A percentile compares a stretch with the other conserved stretches of the same genome.
Evolutionary conservation across 192 early-diverging fungal species (phyloP).

Genomic region (Backusella liffmaniae): DNA sequence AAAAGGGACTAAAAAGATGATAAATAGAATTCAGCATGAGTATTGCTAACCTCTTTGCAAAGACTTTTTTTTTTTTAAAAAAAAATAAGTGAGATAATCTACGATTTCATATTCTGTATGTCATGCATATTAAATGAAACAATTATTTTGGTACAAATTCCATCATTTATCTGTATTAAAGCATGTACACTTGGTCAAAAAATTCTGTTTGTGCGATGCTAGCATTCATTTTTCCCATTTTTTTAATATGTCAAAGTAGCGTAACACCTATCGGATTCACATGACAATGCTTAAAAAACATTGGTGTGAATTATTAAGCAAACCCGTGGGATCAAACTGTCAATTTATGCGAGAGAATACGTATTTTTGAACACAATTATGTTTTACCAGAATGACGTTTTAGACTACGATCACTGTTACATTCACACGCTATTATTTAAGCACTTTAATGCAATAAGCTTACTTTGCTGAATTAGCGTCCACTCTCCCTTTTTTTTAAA

Average conservation of each 20-base stretch:
- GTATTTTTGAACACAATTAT: not conserved
- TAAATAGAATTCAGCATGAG: not conserved
- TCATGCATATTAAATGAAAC: not conserved
- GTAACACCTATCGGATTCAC: not conserved
- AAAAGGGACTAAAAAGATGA: not conserved
- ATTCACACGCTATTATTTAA: not conserved
- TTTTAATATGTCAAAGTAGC: not conserved
- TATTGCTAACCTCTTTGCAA: not conserved
- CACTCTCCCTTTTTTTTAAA: too few species aligned
- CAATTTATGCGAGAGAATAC: not conserved
- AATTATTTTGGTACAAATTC: not conserved
- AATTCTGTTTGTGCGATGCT: not conserved
- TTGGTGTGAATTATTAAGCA: conserved; percentile 4
- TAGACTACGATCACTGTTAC: not conserved
- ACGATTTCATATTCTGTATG: not conserved
- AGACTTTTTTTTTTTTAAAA: not conserved
- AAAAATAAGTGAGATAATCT: not conserved
- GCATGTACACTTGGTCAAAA: not conserved
- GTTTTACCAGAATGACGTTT: not conserved
- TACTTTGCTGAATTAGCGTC: not conserved
- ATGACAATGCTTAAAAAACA: not conserved
- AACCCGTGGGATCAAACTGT: not conserved
- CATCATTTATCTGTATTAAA: not conserved
- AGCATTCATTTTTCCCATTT: not conserved
- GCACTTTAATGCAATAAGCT: not conserved